Base-by-base conservation (phyloP, 1,284 basidiomycete species). In the Cutaneotrichosporon cavernicola region DNA sequence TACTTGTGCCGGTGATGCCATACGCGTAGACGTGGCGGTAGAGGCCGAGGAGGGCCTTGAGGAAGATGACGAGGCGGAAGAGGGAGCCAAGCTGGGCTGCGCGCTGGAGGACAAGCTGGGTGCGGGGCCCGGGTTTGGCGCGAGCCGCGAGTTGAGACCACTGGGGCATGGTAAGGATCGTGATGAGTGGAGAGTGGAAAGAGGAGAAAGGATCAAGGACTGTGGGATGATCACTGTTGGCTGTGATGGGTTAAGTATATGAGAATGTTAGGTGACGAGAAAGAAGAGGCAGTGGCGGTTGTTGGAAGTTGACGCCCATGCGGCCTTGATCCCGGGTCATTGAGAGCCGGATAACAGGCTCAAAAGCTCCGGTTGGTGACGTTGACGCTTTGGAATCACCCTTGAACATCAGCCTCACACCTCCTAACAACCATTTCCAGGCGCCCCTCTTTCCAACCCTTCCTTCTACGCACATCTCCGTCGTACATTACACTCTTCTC, bases 1-100 rank as follows among this genome's bases (percentile, higher is more conserved):
- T 49, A 10, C 63, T 50, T 18, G 73, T 72, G 16, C 77, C 74
- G 1, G 67, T 14, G 16, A 90, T 62, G 0, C 91, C 91, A 61
- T 89, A 83, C 0, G 90, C 92, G 22, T 86, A 84, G n/a, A 93
- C 70, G 78, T 94, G 90, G 34, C 90, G 83, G 61, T 69, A 75
- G 4, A 63, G 65, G 51, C 68, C 63, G 21, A 76, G 47, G 51
- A 77, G 52, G 30, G 71, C 61, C 62, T 65, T 66, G 50, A 58
- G 21, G 36, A 69, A 32, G 40, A 69, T 21, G 32, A 65, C 10
- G 50, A 69, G 56, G 18, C 65, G 65, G 56, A 66, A 10, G 26
- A 66, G 53, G 6, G 61, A 51, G 47, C 53, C 63, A 46, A 69
- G 52, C 30, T 62, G 62, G 9, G 47, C 64, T 3, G 58, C 58